A percentile compares a stretch with the other conserved stretches of the same genome.
Evolutionary conservation across 2,329 filamentous ascomycete species (phyloP).

Genomic region (Coleophoma eucalyptorum): DNA sequence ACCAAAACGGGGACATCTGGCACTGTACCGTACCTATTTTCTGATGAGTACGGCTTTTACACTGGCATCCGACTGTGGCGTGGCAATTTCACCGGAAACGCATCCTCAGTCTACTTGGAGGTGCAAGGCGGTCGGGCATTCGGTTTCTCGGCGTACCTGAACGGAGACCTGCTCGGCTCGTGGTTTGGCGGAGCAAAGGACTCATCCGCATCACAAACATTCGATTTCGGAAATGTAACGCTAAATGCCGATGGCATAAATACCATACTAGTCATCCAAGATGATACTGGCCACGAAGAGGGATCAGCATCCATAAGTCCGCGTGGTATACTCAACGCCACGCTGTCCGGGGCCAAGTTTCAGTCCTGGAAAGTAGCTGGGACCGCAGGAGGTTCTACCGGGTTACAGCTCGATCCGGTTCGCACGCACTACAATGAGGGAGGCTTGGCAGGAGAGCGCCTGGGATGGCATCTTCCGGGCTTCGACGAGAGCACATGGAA

Average conservation of each 20-base stretch:
- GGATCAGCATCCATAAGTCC: constrained; percentile 56
- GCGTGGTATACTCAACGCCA: constrained; percentile 58
- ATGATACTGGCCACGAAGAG: constrained; percentile 67
- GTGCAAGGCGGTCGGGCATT: constrained; percentile 65
- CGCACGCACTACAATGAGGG: constrained; percentile 64
- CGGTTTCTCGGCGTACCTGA: constrained; percentile 61
- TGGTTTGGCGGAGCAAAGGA: constrained; percentile 48
- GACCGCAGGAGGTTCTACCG: constrained; percentile 59
- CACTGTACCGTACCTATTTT: too few relatives aligned
- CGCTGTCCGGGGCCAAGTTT: constrained; percentile 42
- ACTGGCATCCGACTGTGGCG: constrained; percentile 64
- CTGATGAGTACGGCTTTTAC: constrained; percentile 58
- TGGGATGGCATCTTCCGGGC: constrained; percentile 59
- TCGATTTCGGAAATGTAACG: constrained; percentile 45
- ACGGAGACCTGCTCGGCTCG: constrained; percentile 56
- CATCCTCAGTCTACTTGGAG: constrained; percentile 49
- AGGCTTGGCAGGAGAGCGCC: constrained; percentile 54
- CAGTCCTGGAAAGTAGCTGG: constrained; percentile 61
- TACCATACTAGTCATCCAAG: constrained; percentile 64
- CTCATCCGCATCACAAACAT: constrained; percentile 47
- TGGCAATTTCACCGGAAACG: constrained; percentile 62
- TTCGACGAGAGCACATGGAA: too few relatives aligned
- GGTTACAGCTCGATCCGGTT: constrained; percentile 51
- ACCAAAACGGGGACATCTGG: too few relatives aligned
- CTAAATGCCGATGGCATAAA: constrained; percentile 46